Evolutionary conservation across 2,329 filamentous ascomycete genomes (phyloP).

Genomic region (Ustilaginoidea virens): DNA sequence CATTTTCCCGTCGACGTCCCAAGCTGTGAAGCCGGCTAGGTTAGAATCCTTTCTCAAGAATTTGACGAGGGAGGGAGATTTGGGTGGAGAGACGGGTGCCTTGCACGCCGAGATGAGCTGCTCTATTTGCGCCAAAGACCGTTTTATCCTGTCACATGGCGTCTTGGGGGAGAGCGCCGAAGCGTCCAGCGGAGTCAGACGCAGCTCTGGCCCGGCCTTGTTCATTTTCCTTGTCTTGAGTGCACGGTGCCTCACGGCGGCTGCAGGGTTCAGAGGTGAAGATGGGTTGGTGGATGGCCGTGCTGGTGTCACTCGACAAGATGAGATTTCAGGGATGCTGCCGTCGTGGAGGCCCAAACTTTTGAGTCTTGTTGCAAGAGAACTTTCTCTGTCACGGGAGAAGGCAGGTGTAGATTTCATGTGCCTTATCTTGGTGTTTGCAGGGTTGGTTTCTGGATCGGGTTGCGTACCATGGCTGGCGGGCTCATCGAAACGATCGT

Average conservation of each 20-base stretch:
- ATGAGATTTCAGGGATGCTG: constrained; percentile 9
- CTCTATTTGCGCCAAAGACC: constrained; percentile 17
- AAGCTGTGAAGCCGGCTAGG: constrained; percentile 47
- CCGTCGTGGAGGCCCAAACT: constrained; percentile 23
- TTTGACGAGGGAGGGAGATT: constrained; percentile 29
- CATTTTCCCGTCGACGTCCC: constrained; percentile 66
- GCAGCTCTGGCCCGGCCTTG: constrained; percentile 5
- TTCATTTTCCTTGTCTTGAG: too few species aligned
- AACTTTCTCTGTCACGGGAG: constrained; percentile 26
- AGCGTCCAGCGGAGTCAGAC: constrained; percentile 10
- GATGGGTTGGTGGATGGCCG: constrained; percentile 10
- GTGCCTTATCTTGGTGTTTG: constrained; percentile 11
- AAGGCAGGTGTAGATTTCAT: constrained; percentile 13
- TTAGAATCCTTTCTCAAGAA: constrained; percentile 66
- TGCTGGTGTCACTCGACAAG: constrained; percentile 33
- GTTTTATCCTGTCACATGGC: constrained; percentile 14
- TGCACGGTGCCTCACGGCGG: too few species aligned
- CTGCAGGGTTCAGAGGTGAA: constrained; percentile 11
- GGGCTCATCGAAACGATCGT: constrained; percentile 21
- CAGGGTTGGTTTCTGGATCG: constrained; percentile 5
- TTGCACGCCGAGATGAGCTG: constrained; percentile 18
- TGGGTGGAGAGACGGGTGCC: constrained; percentile 20
- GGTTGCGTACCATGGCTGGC: constrained; percentile 20
- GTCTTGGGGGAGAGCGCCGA: constrained; percentile 20
- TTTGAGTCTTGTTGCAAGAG: constrained; percentile 22